phyloP scores from a whole-genome alignment of 208 protist genomes.

The Leishmania tarentolae region DNA sequence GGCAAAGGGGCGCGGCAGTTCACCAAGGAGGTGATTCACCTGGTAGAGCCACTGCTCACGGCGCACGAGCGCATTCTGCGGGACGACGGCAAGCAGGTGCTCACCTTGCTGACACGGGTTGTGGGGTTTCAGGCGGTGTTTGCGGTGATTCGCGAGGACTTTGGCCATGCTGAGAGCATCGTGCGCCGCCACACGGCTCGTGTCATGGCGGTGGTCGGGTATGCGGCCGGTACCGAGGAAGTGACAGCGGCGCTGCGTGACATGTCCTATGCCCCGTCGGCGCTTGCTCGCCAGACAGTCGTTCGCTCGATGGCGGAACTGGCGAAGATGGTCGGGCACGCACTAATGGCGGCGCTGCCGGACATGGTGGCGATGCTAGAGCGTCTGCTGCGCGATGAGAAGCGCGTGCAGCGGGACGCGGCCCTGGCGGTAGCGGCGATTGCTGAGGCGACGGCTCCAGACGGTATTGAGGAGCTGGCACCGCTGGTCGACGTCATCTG shows the following conservation, averaged over 20 bases:
- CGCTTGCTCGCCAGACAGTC: constrained; percentile 97
- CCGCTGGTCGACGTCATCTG: constrained; percentile 96
- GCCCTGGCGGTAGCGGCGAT: constrained; percentile 96
- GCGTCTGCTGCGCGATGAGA: constrained; percentile 95
- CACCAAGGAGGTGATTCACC: constrained; percentile 98
- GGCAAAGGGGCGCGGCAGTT: constrained; percentile 96
- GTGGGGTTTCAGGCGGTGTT: constrained; percentile 98
- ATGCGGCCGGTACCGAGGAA: constrained; percentile 95
- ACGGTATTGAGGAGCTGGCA: constrained; percentile 98
- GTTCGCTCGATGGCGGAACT: constrained; percentile 98
- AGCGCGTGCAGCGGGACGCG: constrained; percentile 96
- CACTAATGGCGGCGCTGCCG: constrained; percentile 95
- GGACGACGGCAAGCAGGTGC: constrained; percentile 99
- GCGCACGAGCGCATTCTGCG: constrained; percentile 98
- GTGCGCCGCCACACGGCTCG: constrained; percentile 98
- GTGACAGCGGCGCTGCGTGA: constrained; percentile 98
- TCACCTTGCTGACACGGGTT: constrained; percentile 98
- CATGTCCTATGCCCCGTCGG: constrained; percentile 97
- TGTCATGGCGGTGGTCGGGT: constrained; percentile 97
- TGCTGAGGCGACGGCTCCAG: constrained; percentile 97
- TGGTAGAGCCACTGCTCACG: constrained; percentile 99
- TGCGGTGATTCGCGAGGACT: constrained; percentile 97
- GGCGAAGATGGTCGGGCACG: constrained; percentile 97
- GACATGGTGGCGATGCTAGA: constrained; percentile 96
- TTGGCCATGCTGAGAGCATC: constrained; percentile 97